Conservation (phyloP, 306 rosid species). For the Cicer pinnatifidum region DNA sequence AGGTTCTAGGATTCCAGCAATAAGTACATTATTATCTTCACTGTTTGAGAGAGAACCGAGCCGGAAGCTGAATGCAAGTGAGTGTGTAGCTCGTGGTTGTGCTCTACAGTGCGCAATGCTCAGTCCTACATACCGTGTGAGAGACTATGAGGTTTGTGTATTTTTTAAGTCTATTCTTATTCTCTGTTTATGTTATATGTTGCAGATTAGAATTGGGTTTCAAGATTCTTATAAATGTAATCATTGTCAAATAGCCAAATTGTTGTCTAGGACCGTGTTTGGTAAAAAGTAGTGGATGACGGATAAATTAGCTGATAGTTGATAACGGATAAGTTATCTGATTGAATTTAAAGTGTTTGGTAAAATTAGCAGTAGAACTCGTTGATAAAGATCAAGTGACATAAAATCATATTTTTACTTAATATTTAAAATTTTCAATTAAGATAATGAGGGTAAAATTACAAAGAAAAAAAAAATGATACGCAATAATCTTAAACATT, state of each 20-base stretch:
- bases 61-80: conserved; percentile 90
- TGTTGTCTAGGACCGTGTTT: not conserved
- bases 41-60: conserved; percentile 80
- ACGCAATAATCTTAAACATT: too few relatives aligned
- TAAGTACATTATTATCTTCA: conserved; percentile 64
- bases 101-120: conserved; percentile 99
- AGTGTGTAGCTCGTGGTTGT: conserved; percentile 98
- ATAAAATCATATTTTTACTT: too few relatives aligned
- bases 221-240: conserved; percentile 19
- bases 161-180: conserved; percentile 33
- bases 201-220: conserved; percentile 32
- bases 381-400: too few relatives aligned
- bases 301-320: too few relatives aligned
- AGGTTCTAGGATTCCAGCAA: conserved; percentile 91
- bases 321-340: too few relatives aligned
- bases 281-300: too few relatives aligned
- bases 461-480: too few relatives aligned
- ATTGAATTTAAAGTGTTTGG: too few relatives aligned
- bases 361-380: too few relatives aligned
- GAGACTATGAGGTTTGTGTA: conserved; percentile 88
- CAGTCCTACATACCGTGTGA: conserved; percentile 78
- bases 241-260: conserved; percentile 24
- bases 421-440: too few relatives aligned
- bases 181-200: conserved; percentile 10
- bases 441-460: too few relatives aligned